Evolutionary conservation across 2,329 filamentous ascomycete species (phyloP).

Genomic region (Bipolaris gigantea): DNA sequence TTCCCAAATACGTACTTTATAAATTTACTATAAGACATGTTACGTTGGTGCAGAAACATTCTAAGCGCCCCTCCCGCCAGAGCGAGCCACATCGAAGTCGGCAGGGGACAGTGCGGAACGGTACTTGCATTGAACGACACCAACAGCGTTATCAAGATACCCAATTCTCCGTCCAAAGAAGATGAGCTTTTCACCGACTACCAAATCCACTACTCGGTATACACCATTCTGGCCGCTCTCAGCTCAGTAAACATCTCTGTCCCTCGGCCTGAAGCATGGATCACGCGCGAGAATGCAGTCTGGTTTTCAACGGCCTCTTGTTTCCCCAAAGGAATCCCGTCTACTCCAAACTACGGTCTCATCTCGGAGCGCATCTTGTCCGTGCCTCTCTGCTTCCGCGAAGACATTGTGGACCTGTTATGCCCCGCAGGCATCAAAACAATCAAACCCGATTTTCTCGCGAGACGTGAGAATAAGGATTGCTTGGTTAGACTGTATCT

Average conservation of each 20-base stretch:
- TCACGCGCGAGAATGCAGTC: neutral
- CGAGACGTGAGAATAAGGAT: conserved; percentile 33
- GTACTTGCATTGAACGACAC: conserved; percentile 4
- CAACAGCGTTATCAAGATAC: conserved; percentile 2
- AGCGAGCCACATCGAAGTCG: too few relatives aligned
- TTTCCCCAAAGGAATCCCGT: neutral
- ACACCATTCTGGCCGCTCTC: neutral
- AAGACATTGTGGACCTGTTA: conserved; percentile 37
- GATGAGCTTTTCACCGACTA: conserved; percentile 1
- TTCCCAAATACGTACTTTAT: too few relatives aligned
- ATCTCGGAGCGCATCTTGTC: conserved; percentile 40
- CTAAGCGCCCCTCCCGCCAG: too few relatives aligned
- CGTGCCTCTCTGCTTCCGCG: conserved; percentile 28
- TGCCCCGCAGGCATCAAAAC: conserved; percentile 33
- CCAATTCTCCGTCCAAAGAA: neutral
- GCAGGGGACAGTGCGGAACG: conserved; percentile 1
- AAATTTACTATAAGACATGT: too few relatives aligned
- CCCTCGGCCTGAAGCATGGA: neutral
- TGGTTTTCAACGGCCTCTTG: neutral
- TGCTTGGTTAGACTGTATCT: conserved; percentile 56
- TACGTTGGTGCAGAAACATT: too few relatives aligned
- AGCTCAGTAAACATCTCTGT: neutral
- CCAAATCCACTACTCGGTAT: neutral
- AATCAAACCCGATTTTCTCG: conserved; percentile 18
- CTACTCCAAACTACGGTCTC: neutral